Conservation (phyloP, 768 basidiomycete genomes). For the Punctularia strigosozonata region DNA sequence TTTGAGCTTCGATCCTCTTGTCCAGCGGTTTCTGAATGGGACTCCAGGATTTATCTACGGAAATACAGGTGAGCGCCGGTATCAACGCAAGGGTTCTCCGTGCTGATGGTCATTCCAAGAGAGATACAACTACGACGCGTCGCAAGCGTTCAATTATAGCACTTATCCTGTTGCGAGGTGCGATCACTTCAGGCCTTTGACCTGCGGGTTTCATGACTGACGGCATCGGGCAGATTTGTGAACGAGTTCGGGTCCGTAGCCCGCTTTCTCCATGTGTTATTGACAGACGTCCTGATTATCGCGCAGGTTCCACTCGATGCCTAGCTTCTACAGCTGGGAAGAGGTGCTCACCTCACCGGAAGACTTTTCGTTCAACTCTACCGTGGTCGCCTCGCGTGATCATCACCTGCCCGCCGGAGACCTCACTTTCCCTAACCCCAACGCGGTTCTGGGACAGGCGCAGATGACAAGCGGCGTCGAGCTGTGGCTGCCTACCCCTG, state of each 20-base stretch:
- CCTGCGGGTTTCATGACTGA: too few species aligned
- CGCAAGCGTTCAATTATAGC: conserved; percentile 38
- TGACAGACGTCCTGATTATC: too few species aligned
- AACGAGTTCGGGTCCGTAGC: conserved; percentile 59
- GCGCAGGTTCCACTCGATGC: conserved; percentile 58
- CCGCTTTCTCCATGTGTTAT: too few species aligned
- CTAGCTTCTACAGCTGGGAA: conserved; percentile 50
- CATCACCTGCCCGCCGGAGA: conserved; percentile 43
- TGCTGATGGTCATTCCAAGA: conserved; percentile 19
- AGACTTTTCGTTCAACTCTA: conserved; percentile 48
- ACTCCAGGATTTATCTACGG: conserved; percentile 45
- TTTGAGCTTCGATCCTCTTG: conserved; percentile 43
- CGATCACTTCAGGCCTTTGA: too few species aligned
- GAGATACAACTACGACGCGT: conserved; percentile 44
- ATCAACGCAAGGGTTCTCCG: background rate
- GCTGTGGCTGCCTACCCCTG: conserved; percentile 43
- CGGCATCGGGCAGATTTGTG: conserved; percentile 42
- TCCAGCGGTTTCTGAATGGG: conserved; percentile 35
- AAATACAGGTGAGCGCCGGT: conserved; percentile 27
- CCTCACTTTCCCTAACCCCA: conserved; percentile 44
- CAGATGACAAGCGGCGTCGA: conserved; percentile 42
- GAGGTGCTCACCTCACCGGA: conserved; percentile 37
- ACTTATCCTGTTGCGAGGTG: conserved; percentile 41
- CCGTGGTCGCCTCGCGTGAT: conserved; percentile 41
- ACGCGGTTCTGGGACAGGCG: conserved; percentile 37